Evolutionary conservation across 768 basidiomycete genomes (phyloP), one percentile per base, ranked within the genome.

Genomic region (Dictyophora rubrovolvata): DNA sequence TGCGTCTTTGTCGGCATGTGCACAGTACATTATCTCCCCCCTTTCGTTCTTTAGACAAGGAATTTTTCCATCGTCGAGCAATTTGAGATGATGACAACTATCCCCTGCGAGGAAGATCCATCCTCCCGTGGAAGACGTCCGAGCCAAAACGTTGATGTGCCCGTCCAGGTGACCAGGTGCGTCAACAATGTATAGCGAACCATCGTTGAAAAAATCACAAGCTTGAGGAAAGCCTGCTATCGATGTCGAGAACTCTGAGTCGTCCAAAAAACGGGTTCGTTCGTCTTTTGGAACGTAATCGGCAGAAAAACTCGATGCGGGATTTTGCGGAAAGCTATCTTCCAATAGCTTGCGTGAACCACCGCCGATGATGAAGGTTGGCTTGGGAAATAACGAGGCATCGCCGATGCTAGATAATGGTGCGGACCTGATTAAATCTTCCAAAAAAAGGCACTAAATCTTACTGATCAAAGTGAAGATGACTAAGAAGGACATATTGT

Each of bases 61-160:
- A 42, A 42, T 14, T 18, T 70, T 69, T 60, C 77, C 72, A 11
- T 77, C 77, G 0, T 73, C 78, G 55, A 83, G 65, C 52, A 83
- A 69, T 14, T 75, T 71, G 72, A 74, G 74, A 65, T 81, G 77
- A 63, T 84, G 83, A 2, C 79, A 82, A 60, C 78, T 77, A 64
- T 84, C 82, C 0, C 77, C 80, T 2, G 70, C 80, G 12, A 83
- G 72, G 61, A 75, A 78, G 17, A 84, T 70, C 82, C 83, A 84
- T 1, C 69, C 75, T 11, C 79, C 79, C 18, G 76, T 73, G 1
- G 75, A 56, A 17, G 79, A 81, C 4, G 80, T 82, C 51, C 83
- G 79, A 6, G 72, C 79, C 10, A 83, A 74, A 37, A 78, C 61
- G 60, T 79, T 81, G 60, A 83, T 62, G 56, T 85, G 82, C 0